Conservation (phyloP, 306 rosid species). For the Pyrus pyrifolia region DNA sequence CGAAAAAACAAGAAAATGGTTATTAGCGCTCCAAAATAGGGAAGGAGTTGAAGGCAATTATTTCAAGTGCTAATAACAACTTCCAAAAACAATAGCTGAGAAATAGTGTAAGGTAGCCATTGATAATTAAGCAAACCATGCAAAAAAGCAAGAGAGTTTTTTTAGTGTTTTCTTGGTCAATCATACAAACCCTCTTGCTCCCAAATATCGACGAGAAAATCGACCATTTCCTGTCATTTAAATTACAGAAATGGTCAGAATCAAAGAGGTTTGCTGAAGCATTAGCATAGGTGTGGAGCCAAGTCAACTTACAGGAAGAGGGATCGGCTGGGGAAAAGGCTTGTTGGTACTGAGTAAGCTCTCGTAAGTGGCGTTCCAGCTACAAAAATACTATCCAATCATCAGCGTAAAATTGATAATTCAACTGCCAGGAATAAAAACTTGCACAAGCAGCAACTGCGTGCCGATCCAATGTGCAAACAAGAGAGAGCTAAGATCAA, state of each 20-base stretch:
- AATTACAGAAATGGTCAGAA: slow-evolving; percentile 11
- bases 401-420: neutral
- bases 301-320: slow-evolving; percentile 61
- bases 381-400: slow-evolving; percentile 20
- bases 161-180: slow-evolving; percentile 27
- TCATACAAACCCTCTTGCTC: slow-evolving; percentile 80
- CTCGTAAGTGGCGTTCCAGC: slow-evolving; percentile 74
- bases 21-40: neutral
- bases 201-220: slow-evolving; percentile 76
- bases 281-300: neutral
- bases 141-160: neutral
- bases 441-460: neutral
- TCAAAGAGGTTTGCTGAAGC: neutral
- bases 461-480: neutral
- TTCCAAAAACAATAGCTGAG: neutral
- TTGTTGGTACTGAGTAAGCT: slow-evolving; percentile 57
- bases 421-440: neutral
- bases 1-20: no score
- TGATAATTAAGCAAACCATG: neutral
- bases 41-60: neutral
- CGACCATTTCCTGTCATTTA: slow-evolving; percentile 75
- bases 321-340: slow-evolving; percentile 55
- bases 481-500: neutral
- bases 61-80: no score
- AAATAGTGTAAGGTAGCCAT: neutral